Percentiles rank a stretch among this genome's conserved stretches.
Evolutionary conservation across 805 yeast species (phyloP).

Genomic region (Saturnispora mendoncae): DNA sequence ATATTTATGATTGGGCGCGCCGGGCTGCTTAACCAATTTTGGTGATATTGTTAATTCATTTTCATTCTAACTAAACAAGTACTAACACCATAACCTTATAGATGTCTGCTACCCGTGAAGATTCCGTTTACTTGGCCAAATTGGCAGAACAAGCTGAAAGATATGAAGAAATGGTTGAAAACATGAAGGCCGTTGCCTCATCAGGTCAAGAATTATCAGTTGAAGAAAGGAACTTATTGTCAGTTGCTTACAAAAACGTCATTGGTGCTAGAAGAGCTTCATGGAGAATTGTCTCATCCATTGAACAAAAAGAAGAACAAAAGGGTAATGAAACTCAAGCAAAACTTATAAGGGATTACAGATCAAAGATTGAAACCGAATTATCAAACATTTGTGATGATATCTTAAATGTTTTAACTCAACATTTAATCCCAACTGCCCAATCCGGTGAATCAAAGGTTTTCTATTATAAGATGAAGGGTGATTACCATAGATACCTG

Average conservation of each 20-base stretch:
- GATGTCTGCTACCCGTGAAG: constrained; percentile 89
- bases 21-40: background rate
- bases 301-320: constrained; percentile 96
- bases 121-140: constrained; percentile 95
- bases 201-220: constrained; percentile 92
- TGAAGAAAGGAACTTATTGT: constrained; percentile 94
- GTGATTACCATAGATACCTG: constrained; percentile 98
- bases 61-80: no score
- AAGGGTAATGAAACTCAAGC: constrained; percentile 93
- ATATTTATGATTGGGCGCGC: no score
- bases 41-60: no score
- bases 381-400: constrained; percentile 91
- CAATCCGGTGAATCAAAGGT: constrained; percentile 97
- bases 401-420: constrained; percentile 76
- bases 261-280: constrained; percentile 99
- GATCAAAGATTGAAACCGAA: constrained; percentile 89
- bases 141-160: constrained; percentile 99
- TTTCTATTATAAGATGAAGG: constrained; percentile 98
- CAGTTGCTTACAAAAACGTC: constrained; percentile 97
- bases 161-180: constrained; percentile 98
- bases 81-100: constrained; percentile 10
- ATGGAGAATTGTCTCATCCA: constrained; percentile 97
- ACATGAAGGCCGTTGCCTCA: constrained; percentile 95
- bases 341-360: constrained; percentile 81
- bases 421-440: constrained; percentile 89